phyloP scores from a whole-genome alignment of 2,329 filamentous ascomycete genomes.

The Knufia fluminis region DNA sequence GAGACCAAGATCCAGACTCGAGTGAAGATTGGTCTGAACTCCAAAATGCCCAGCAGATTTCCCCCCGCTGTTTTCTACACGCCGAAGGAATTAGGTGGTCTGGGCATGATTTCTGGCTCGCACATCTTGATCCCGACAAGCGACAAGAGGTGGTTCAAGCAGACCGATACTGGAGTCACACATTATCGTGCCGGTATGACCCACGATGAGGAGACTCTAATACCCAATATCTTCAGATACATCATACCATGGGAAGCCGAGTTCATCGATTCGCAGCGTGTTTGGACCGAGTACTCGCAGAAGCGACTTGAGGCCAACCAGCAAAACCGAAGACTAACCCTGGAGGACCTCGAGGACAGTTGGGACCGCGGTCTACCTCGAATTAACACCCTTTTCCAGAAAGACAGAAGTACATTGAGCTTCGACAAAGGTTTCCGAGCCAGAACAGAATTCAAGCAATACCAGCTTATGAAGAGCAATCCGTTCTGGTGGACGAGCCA shows the following conservation, averaged over 20 bases:
- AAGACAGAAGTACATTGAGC: constrained; percentile 89
- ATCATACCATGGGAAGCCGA: constrained; percentile 99
- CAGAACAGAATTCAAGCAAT: constrained; percentile 93
- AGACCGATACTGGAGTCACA: constrained; percentile 93
- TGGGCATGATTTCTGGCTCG: constrained; percentile 98
- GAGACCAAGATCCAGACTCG: constrained; percentile 99
- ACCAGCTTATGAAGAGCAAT: constrained; percentile 98
- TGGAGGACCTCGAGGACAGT: constrained; percentile 94
- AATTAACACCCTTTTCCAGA: constrained; percentile 98
- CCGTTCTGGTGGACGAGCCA: constrained; percentile 99
- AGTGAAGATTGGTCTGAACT: constrained; percentile 97
- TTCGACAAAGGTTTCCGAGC: constrained; percentile 98
- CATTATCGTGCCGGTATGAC: constrained; percentile 98
- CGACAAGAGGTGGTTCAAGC: constrained; percentile 96
- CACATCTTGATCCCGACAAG: constrained; percentile 96
- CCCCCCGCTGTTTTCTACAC: constrained; percentile 98
- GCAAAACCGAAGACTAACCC: constrained; percentile 85
- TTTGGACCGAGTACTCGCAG: constrained; percentile 98
- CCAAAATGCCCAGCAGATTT: constrained; percentile 98
- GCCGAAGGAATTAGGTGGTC: constrained; percentile 89
- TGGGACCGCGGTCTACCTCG: constrained; percentile 96
- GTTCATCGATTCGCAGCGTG: constrained; percentile 96
- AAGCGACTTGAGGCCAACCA: constrained; percentile 95
- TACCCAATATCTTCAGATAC: constrained; percentile 98
- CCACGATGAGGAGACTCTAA: constrained; percentile 93